Percentiles rank a stretch among this genome's conserved stretches.
Conservation (phyloP, 2,329 filamentous ascomycete species). For the Ophiostoma quercus region DNA sequence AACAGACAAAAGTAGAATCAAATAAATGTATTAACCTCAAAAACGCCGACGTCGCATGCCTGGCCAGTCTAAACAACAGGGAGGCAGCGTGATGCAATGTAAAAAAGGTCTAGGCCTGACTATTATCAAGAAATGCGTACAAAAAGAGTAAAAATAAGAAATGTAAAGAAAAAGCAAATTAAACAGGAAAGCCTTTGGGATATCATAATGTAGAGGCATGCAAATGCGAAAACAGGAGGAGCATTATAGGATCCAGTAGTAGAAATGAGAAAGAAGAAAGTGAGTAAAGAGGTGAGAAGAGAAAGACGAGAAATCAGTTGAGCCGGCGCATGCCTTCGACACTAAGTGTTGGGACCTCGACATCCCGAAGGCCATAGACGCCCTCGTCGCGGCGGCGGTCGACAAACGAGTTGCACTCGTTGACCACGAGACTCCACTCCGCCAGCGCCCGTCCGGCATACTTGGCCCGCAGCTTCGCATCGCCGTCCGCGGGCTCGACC, state of each 20-base stretch:
- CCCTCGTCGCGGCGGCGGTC: constrained; percentile 71
- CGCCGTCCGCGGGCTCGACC: constrained; percentile 41
- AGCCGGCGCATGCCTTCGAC: constrained; percentile 52
- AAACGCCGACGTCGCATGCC: constrained; percentile 10
- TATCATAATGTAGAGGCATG: constrained; percentile 17
- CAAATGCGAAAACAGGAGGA: constrained; percentile 12
- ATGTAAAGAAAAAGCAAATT: background rate
- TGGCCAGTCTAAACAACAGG: background rate
- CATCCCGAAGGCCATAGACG: constrained; percentile 57
- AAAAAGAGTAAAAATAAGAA: background rate
- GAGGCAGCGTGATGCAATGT: background rate
- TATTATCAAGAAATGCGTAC: constrained; percentile 4
- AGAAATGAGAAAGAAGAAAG: background rate
- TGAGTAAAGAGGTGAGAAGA: constrained; percentile 4
- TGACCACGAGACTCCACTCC: constrained; percentile 70
- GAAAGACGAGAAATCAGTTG: constrained; percentile 8
- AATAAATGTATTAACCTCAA: background rate
- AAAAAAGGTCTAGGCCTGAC: background rate
- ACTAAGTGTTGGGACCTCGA: constrained; percentile 63
- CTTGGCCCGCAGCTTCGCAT: constrained; percentile 45
- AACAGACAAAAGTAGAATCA: background rate
- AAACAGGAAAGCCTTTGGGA: constrained; percentile 16
- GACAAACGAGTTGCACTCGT: constrained; percentile 76
- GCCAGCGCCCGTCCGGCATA: constrained; percentile 70
- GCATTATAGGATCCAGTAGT: constrained; percentile 13